These are phyloP conservation scores for Bryoerythrophyllum caledonicum DNA, from an alignment of 225 moss, liverwort and hornwort genomes.

Conservation along the genomic window DNA sequence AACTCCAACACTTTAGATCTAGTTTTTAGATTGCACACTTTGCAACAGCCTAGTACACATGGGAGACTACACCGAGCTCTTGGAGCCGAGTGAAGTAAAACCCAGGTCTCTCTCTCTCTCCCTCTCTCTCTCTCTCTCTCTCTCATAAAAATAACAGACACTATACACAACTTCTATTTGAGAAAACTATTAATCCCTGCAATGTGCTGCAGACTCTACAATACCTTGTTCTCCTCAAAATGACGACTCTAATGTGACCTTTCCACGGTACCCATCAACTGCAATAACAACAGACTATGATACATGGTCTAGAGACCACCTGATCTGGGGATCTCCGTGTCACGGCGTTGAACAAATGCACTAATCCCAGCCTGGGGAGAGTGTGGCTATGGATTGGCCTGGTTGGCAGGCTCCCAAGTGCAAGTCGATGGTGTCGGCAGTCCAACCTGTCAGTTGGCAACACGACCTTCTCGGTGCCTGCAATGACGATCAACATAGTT, in stretches of 20 bases:
- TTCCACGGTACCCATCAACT: neutral
- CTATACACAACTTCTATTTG: slow-evolving; percentile 16
- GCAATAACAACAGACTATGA: neutral
- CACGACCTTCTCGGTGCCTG: slow-evolving; percentile 33
- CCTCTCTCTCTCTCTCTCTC: neutral
- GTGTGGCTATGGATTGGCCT: slow-evolving; percentile 24
- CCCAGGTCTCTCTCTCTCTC: neutral
- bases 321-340: neutral
- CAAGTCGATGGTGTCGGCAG: slow-evolving; percentile 9
- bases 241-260: neutral
- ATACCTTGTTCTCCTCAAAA: neutral
- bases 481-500: neutral
- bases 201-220: slow-evolving; percentile 11
- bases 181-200: neutral
- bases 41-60: neutral
- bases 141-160: neutral
- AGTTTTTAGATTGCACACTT: too few species aligned
- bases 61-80: slow-evolving; percentile 11
- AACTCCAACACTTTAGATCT: too few species aligned
- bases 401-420: slow-evolving; percentile 29
- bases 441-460: slow-evolving; percentile 29
- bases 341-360: neutral
- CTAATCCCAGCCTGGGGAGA: slow-evolving; percentile 24
- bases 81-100: slow-evolving; percentile 11
- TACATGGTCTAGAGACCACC: slow-evolving; percentile 1